Percentiles rank a stretch among this genome's conserved stretches.
These are phyloP conservation scores for Phytophthora pseudosyringae DNA, from an alignment of 352 stramenopile genomes.

Conservation along the genomic window DNA sequence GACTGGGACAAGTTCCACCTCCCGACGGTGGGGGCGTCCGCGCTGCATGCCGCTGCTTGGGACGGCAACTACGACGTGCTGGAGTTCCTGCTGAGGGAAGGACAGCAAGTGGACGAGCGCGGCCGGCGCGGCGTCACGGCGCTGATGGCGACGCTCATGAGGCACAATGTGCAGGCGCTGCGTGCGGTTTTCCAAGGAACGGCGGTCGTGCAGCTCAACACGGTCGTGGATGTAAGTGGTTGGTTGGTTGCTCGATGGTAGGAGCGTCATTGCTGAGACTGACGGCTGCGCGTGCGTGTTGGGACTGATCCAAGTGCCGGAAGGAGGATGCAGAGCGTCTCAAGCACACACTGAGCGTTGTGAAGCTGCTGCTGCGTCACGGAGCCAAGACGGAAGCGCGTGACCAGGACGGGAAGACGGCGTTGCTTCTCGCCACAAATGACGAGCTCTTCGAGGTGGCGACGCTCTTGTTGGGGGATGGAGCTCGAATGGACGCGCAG, in stretches of 20 bases:
- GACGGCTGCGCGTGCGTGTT: not conserved
- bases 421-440: constrained; percentile 41
- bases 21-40: constrained; percentile 40
- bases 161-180: constrained; percentile 46
- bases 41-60: constrained; percentile 44
- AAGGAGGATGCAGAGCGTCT: constrained; percentile 40
- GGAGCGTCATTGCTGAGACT: not conserved
- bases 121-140: constrained; percentile 35
- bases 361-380: constrained; percentile 37
- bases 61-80: constrained; percentile 35
- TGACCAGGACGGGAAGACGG: constrained; percentile 41
- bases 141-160: constrained; percentile 42
- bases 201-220: constrained; percentile 37
- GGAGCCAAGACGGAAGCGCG: constrained; percentile 31
- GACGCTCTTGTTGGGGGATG: constrained; percentile 35
- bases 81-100: constrained; percentile 35
- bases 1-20: constrained; percentile 48
- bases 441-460: constrained; percentile 40
- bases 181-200: constrained; percentile 42
- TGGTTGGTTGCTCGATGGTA: not conserved
- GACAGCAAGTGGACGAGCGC: constrained; percentile 35
- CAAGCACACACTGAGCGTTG: constrained; percentile 32
- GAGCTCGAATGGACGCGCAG: constrained; percentile 35
- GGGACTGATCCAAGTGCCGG: constrained; percentile 27
- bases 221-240: constrained; percentile 37